Percentiles rank a stretch among this genome's conserved stretches.
Conservation (phyloP, 768 basidiomycete genomes). For the Gymnopilus junonius region DNA sequence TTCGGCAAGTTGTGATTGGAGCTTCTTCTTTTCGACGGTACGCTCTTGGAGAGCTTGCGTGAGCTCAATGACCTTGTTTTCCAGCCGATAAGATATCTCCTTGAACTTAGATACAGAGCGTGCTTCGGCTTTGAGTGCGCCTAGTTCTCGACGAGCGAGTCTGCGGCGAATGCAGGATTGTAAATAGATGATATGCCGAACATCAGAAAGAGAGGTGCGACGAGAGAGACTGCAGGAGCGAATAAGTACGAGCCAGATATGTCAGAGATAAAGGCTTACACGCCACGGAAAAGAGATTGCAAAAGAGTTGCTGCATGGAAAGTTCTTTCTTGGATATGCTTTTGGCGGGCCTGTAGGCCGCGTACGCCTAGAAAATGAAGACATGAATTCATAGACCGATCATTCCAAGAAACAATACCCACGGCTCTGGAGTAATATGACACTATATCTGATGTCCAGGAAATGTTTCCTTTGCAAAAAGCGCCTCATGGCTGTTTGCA, state of each 20-base stretch:
- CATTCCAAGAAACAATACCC: slow-evolving; percentile 38
- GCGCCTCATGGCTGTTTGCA: slow-evolving; percentile 76
- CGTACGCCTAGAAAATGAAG: slow-evolving; percentile 59
- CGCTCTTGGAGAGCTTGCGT: slow-evolving; percentile 92
- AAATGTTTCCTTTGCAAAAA: slow-evolving; percentile 78
- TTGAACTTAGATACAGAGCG: slow-evolving; percentile 98
- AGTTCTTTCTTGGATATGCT: slow-evolving; percentile 59
- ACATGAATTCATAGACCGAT: neutral
- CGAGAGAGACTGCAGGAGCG: slow-evolving; percentile 52
- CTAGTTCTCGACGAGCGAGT: slow-evolving; percentile 84
- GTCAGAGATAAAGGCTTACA: slow-evolving; percentile 53
- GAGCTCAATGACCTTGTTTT: slow-evolving; percentile 99
- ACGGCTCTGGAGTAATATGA: slow-evolving; percentile 87
- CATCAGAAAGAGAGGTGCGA: slow-evolving; percentile 57
- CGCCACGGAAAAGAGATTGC: slow-evolving; percentile 86
- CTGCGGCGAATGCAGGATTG: slow-evolving; percentile 94
- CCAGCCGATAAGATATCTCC: slow-evolving; percentile 95
- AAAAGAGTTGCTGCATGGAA: slow-evolving; percentile 68
- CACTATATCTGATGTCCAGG: slow-evolving; percentile 58
- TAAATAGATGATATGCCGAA: slow-evolving; percentile 77
- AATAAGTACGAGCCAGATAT: slow-evolving; percentile 5
- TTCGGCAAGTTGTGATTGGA: slow-evolving; percentile 73
- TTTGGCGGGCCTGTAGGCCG: slow-evolving; percentile 69
- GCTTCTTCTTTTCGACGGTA: slow-evolving; percentile 87
- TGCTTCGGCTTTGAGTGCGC: slow-evolving; percentile 84